Base-by-base conservation (phyloP, 805 yeast species). In the Cyberlindnera bimundalis region DNA sequence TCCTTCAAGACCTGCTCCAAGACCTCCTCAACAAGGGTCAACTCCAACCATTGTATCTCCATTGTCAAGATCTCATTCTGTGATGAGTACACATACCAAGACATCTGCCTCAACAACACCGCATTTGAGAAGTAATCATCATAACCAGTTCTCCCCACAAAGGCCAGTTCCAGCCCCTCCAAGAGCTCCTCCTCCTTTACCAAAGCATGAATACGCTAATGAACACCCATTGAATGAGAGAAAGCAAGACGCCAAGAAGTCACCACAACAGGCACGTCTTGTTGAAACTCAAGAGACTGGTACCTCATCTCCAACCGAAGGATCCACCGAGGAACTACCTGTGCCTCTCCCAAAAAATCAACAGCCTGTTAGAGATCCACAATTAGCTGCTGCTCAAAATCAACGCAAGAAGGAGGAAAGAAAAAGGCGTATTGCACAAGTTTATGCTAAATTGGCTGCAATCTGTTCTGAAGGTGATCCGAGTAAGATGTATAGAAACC, bases 391-490 rank as follows among this genome's bases (percentile, higher is more conserved):
- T 29, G 65, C 70, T 48, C 61, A 65, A 48, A 74, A 75, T 2
- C 85, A 78, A 49, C 74, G 79, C 58, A 84, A 86, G 53, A 77
- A 91, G 35, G 96, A 87, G 56, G 85, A 85, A 38, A 81, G 87
- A 59, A 81, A 78, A 47, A 75, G 78, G 42, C 76, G 76, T 54
- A 88, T 86, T 51, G 78, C 74, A 37, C 86, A 84, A 55, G 80
- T 86, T 13, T 74, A 86, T 50, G 75, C 78, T 33, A 84, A 79
- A 53, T 68, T 93, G 36, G 71, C 76, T 41, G 77, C 79, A 29
- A 90, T 90, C 35, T 91, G 96, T 56, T 73, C 88, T 2, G 79
- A 77, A 24, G 93, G 90, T 7, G 95, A 93, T 64, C 99, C 99
- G 11, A 76, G 79, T 24, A 69, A 68, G 39, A 59, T 75, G 35